Evolutionary conservation across 306 rosid species (phyloP).

Genomic region (Abrus precatorius): DNA sequence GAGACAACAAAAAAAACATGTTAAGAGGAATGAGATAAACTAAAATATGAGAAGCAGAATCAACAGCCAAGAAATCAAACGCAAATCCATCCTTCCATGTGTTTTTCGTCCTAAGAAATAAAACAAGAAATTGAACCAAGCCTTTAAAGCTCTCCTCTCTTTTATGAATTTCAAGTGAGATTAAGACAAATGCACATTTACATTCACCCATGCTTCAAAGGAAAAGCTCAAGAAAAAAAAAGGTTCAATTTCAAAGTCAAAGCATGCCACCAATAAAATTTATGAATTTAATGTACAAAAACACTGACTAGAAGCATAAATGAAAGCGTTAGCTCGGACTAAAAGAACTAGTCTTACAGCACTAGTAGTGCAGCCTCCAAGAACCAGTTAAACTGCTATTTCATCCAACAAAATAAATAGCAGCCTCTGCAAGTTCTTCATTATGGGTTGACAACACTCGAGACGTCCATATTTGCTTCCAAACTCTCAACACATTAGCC

Average conservation of each 20-base stretch:
- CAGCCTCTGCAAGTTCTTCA: conserved; percentile 47
- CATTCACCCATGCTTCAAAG: not conserved
- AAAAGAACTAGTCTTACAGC: conserved; percentile 43
- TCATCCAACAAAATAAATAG: conserved; percentile 40
- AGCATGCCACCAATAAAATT: conserved; percentile 3
- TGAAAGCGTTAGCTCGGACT: not conserved
- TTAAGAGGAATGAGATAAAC: too few relatives aligned
- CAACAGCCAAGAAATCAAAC: too few relatives aligned
- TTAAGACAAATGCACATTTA: not conserved
- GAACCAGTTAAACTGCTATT: conserved; percentile 43
- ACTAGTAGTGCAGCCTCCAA: conserved; percentile 50
- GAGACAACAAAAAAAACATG: too few relatives aligned
- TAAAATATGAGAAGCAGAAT: not conserved
- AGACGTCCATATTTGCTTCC: conserved; percentile 45
- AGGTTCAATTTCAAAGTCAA: conserved; percentile 7
- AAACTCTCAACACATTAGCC: conserved; percentile 37
- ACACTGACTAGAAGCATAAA: conserved; percentile 3
- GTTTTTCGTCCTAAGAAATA: not conserved
- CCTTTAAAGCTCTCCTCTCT: not conserved
- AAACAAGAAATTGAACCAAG: not conserved
- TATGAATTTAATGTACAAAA: conserved; percentile 36
- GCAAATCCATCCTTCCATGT: not conserved
- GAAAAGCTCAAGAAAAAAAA: not conserved
- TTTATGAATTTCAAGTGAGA: not conserved
- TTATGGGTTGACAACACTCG: conserved; percentile 30